These are phyloP conservation scores for Colletotrichum zoysiae DNA, from an alignment of 2,329 filamentous ascomycete species.

Conservation along the genomic window DNA sequence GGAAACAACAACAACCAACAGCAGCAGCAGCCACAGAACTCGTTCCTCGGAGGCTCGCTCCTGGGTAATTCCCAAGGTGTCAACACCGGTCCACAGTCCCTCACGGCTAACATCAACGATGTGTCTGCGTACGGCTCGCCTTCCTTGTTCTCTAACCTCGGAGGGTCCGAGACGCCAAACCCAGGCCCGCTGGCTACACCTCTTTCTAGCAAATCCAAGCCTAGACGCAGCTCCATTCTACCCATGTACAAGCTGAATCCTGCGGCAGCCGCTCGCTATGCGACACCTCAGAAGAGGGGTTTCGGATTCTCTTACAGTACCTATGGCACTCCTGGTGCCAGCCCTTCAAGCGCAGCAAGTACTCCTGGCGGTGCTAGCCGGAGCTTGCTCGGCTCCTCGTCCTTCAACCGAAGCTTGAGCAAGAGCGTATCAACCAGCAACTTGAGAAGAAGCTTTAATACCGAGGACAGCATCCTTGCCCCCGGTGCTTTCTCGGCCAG, in stretches of 20 bases:
- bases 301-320: constrained; percentile 95
- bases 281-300: constrained; percentile 86
- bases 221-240: constrained; percentile 82
- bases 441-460: constrained; percentile 82
- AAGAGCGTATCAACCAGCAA: constrained; percentile 93
- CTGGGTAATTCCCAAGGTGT: constrained; percentile 68
- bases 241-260: constrained; percentile 91
- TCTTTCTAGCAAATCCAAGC: constrained; percentile 79
- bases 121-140: constrained; percentile 91
- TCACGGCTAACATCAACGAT: constrained; percentile 85
- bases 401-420: constrained; percentile 77
- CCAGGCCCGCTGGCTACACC: constrained; percentile 94
- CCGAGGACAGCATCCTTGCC: constrained; percentile 87
- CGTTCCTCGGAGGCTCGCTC: constrained; percentile 64
- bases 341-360: constrained; percentile 74
- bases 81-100: constrained; percentile 61
- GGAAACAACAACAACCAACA: constrained; percentile 63
- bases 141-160: constrained; percentile 84
- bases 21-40: constrained; percentile 59
- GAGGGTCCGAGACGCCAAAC: constrained; percentile 72
- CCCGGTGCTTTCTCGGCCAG: constrained; percentile 86
- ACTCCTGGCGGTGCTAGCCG: constrained; percentile 76
- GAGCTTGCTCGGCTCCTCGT: constrained; percentile 73
- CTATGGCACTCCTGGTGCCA: constrained; percentile 84
- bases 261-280: constrained; percentile 80